Evolutionary conservation across 176 grass and related monocot genomes (phyloP).

Genomic region (Carex kokanica): DNA sequence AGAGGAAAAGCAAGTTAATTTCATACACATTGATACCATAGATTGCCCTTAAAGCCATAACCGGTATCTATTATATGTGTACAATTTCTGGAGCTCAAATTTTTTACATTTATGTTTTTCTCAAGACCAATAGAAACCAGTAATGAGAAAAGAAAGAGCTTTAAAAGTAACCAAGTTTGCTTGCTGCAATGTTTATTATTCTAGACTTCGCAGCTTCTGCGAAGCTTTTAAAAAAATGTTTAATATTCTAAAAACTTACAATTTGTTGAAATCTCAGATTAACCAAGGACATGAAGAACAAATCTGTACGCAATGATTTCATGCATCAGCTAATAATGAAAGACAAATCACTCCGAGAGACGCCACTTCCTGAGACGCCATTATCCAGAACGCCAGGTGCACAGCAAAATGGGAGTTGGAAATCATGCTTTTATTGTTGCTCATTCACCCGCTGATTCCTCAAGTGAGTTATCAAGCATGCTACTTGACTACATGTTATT

Average conservation of each 20-base stretch:
- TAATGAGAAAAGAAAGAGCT: neutral
- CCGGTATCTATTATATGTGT: neutral
- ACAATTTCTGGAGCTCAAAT: neutral
- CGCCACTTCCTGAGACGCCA: conserved; percentile 13
- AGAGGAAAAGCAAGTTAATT: neutral
- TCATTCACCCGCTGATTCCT: conserved; percentile 14
- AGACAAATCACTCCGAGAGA: neutral
- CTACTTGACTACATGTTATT: neutral
- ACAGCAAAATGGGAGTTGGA: conserved; percentile 7
- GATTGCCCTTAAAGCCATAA: neutral
- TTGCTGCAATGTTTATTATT: neutral
- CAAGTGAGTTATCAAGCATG: neutral
- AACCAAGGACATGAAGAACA: neutral
- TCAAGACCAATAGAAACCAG: neutral
- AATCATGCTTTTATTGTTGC: conserved; percentile 22
- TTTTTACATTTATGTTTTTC: neutral
- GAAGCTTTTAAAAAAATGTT: neutral
- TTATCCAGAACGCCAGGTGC: neutral
- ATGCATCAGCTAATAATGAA: conserved; percentile 17
- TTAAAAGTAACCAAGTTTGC: neutral
- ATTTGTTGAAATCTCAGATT: conserved; percentile 2
- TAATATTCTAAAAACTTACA: neutral
- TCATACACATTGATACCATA: neutral
- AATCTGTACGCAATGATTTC: neutral
- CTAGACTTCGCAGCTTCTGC: neutral